Base-by-base conservation (phyloP, 129 eudicot species). In the Pulicaria dysenterica region DNA sequence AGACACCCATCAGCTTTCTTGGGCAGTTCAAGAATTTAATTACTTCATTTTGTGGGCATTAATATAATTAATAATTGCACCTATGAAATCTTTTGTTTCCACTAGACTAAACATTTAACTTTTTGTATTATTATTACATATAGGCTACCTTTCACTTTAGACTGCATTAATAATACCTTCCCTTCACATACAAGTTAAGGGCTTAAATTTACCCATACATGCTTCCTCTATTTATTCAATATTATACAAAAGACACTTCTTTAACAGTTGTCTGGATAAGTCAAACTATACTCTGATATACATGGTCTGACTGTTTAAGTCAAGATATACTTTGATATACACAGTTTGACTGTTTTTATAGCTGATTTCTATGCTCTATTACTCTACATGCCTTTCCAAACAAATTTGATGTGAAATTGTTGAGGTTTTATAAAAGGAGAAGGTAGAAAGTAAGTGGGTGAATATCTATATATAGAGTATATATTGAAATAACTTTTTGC, bases 11-110 rank as follows among this genome's bases (percentile, higher is more conserved):
- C 81, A 70, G 59, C 66, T 70, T 78, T 78, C 77, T 78, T 78
- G 82, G 82, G 82, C 72, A 78, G 82, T 78, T 53, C 64, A 78
- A 71, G 77, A 78, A 78, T 71, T 70, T 56, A 65, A 56, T 77
- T 70, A 39, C 70, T 73, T 73, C 77, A 73, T 73, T 78, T 78
- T 64, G 77, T 63, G 77, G 68, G 74, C 60, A 44, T 45, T 67
- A 12, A n/a, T n/a, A n/a, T 41, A 76, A 67, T 67, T 70, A 69
- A 59, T 59, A 62, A 67, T 69, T 77, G 64, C 77, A 51, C 66
- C 66, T 61, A 36, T 34, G 15, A 43, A 61, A 41, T 60, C 57
- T 61, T 77, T 53, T 51, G 53, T 51, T 38, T 61, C 19, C 34
- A 70, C 53, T 69, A 69, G 47, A 68, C 73, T 64, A 41, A 40